Percentiles rank a stretch among this genome's conserved stretches.
phyloP scores from a whole-genome alignment of 2,329 filamentous ascomycete genomes.

The Elsinoe ampelina region DNA sequence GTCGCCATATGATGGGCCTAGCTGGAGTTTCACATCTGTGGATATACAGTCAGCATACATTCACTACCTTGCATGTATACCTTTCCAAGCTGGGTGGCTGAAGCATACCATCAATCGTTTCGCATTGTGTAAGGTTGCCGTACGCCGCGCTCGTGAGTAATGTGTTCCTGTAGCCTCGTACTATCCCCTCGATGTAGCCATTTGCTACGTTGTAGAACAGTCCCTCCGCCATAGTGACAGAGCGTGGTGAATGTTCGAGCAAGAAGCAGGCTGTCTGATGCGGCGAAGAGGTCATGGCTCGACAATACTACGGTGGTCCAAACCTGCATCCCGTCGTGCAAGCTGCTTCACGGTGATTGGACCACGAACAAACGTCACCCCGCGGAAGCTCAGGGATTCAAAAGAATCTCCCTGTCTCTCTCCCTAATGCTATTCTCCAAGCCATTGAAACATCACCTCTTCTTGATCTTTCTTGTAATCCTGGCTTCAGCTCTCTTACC shows the following conservation, averaged over 20 bases:
- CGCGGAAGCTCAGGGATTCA: not conserved
- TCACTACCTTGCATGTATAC: not conserved
- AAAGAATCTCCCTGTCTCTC: not conserved
- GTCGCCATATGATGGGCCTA: conserved; percentile 92
- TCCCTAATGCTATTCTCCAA: not conserved
- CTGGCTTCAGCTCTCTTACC: conserved; percentile 36
- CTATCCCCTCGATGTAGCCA: conserved; percentile 94
- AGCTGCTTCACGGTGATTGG: not conserved
- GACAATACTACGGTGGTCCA: not conserved
- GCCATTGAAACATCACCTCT: conserved; percentile 8
- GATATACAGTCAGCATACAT: conserved; percentile 12
- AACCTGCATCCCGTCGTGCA: not conserved
- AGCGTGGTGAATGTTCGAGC: not conserved
- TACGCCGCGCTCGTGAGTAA: conserved; percentile 87
- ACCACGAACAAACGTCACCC: conserved; percentile 10
- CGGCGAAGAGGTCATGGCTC: conserved; percentile 8
- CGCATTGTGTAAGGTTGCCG: conserved; percentile 92
- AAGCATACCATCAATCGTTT: conserved; percentile 71
- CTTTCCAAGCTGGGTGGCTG: conserved; percentile 5
- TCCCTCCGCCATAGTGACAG: conserved; percentile 33
- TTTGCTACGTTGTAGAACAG: conserved; percentile 38
- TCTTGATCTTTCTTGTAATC: conserved; percentile 25
- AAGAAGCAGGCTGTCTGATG: conserved; percentile 5
- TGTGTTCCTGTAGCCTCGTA: conserved; percentile 90
- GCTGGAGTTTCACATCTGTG: conserved; percentile 91